phyloP scores from a whole-genome alignment of 371 early-diverging fungal species.

The Syncephalis plumigaleata region DNA sequence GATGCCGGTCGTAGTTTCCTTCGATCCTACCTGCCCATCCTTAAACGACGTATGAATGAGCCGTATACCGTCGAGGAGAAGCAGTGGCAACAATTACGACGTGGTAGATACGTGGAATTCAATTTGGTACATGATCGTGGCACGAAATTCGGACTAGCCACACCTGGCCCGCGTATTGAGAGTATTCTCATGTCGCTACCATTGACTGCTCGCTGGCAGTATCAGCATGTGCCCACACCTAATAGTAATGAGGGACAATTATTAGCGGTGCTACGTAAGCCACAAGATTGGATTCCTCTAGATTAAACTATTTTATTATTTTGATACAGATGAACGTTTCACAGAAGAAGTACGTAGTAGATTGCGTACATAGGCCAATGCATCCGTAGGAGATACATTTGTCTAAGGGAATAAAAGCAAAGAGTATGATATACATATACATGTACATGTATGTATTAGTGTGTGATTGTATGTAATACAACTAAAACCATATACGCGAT shows the following conservation, averaged over 20 bases:
- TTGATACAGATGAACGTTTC: too few relatives aligned
- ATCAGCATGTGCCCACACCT: conserved; percentile 51
- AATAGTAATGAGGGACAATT: conserved; percentile 54
- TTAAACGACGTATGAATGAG: conserved; percentile 43
- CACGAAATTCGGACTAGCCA: conserved; percentile 74
- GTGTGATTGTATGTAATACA: too few relatives aligned
- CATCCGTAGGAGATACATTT: too few relatives aligned
- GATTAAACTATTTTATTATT: neutral
- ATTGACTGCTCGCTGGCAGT: conserved; percentile 74
- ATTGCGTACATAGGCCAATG: too few relatives aligned
- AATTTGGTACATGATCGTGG: conserved; percentile 79
- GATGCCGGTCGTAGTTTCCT: conserved; percentile 56
- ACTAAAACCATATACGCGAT: too few relatives aligned
- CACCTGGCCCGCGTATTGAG: conserved; percentile 77
- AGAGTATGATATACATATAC: too few relatives aligned
- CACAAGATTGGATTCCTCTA: conserved; percentile 59
- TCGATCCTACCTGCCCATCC: conserved; percentile 54
- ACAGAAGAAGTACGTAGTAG: too few relatives aligned
- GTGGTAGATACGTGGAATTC: conserved; percentile 83
- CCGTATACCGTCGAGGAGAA: conserved; percentile 46
- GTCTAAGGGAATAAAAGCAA: too few relatives aligned
- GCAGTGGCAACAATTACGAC: conserved; percentile 68
- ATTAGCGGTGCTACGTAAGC: conserved; percentile 57
- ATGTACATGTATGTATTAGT: too few relatives aligned
- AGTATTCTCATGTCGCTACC: conserved; percentile 75